A percentile compares a stretch with the other conserved stretches of the same genome.
These are phyloP conservation scores for Aspergillus haitiensis DNA, from an alignment of 495 filamentous ascomycete genomes.

Conservation along the genomic window DNA sequence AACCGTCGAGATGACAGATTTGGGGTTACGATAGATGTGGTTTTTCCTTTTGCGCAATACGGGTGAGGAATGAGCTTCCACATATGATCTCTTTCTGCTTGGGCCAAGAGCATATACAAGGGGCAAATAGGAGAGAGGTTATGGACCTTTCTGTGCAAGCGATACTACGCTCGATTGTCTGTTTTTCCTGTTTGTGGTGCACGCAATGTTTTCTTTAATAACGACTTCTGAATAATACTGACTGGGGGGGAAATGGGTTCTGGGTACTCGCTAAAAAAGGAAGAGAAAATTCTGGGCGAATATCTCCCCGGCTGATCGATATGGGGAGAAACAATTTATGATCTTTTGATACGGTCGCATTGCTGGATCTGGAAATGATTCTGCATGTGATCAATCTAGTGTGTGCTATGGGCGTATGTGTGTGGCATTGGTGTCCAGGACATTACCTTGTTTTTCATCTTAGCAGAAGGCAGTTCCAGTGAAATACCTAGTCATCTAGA, in stretches of 20 bases:
- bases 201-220: slow-evolving; percentile 19
- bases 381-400: neutral
- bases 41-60: slow-evolving; percentile 10
- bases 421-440: slow-evolving; percentile 12
- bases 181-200: slow-evolving; percentile 22
- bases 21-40: slow-evolving; percentile 43
- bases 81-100: slow-evolving; percentile 14
- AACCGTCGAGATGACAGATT: slow-evolving; percentile 58
- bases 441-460: neutral
- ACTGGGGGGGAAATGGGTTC: slow-evolving; percentile 14
- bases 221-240: slow-evolving; percentile 24
- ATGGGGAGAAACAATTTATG: slow-evolving; percentile 4
- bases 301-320: neutral
- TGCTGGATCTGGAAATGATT: slow-evolving; percentile 5
- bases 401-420: slow-evolving; percentile 1
- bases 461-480: slow-evolving; percentile 10
- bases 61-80: slow-evolving; percentile 16
- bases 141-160: slow-evolving; percentile 12
- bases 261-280: slow-evolving; percentile 4
- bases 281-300: slow-evolving; percentile 10
- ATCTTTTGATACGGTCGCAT: neutral
- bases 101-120: slow-evolving; percentile 10
- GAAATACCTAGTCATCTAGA: slow-evolving; percentile 17
- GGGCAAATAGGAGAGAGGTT: slow-evolving; percentile 6
- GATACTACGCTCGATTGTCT: slow-evolving; percentile 17